Percentiles rank a stretch among this genome's conserved stretches.
phyloP scores from a whole-genome alignment of 1,139 yeast species.

The Scheffersomyces insectosa region DNA sequence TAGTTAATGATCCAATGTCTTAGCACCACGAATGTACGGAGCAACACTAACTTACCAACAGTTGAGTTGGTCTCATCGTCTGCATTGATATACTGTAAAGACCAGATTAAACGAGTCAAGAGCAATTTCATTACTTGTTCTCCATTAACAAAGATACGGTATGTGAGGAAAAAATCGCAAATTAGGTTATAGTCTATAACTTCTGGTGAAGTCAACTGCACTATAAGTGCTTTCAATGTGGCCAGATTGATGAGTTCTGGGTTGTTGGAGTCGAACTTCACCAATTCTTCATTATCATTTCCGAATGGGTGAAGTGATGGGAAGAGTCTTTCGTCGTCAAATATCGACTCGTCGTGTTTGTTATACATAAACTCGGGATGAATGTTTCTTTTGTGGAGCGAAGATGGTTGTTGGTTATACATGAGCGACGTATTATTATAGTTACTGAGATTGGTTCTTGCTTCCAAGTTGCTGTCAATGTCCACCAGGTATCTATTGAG shows the following conservation, averaged over 20 bases:
- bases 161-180: slow-evolving; percentile 85
- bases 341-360: slow-evolving; percentile 42
- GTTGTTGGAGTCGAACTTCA: slow-evolving; percentile 36
- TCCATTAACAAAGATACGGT: slow-evolving; percentile 66
- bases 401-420: background rate
- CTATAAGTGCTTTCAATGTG: slow-evolving; percentile 56
- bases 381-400: slow-evolving; percentile 4
- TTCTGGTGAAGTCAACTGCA: slow-evolving; percentile 76
- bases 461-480: too few species aligned
- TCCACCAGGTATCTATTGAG: too few species aligned
- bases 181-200: slow-evolving; percentile 75
- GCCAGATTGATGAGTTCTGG: slow-evolving; percentile 42
- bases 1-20: slow-evolving; percentile 89
- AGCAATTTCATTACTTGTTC: slow-evolving; percentile 60
- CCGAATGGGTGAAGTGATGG: slow-evolving; percentile 27
- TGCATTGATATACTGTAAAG: slow-evolving; percentile 50
- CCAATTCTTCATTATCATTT: slow-evolving; percentile 23
- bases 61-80: slow-evolving; percentile 34
- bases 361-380: slow-evolving; percentile 33
- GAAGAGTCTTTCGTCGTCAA: slow-evolving; percentile 37
- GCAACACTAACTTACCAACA: slow-evolving; percentile 67
- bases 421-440: too few species aligned
- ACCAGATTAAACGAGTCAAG: slow-evolving; percentile 71
- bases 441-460: too few species aligned
- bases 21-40: slow-evolving; percentile 82